Evolutionary conservation across 139 green algal genomes (phyloP).

Genomic region (Haematococcus sp.): DNA sequence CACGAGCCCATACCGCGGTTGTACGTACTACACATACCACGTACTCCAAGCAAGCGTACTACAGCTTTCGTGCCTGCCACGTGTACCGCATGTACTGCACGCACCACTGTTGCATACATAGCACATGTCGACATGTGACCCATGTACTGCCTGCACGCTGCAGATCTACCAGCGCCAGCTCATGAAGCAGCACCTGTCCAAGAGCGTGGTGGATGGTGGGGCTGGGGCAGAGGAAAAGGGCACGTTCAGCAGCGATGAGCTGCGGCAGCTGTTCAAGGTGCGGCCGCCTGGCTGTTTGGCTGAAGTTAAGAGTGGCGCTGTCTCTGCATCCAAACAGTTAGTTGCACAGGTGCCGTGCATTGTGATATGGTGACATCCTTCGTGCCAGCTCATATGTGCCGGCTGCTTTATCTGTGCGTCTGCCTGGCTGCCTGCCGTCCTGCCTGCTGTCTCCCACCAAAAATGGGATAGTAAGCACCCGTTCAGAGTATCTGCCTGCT

Average conservation of each 20-base stretch:
- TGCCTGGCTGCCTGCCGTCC: too few relatives aligned
- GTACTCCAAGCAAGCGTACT: too few relatives aligned
- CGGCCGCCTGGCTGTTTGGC: not conserved
- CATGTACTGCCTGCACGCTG: not conserved
- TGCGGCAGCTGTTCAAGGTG: conserved; percentile 48
- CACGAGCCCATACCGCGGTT: too few relatives aligned
- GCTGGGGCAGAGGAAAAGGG: conserved; percentile 11
- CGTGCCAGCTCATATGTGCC: not conserved
- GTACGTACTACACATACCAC: too few relatives aligned
- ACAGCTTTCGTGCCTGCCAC: too few relatives aligned
- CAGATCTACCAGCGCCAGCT: conserved; percentile 94
- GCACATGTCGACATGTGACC: not conserved
- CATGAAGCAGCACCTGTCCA: conserved; percentile 65
- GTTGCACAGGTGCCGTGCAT: too few relatives aligned
- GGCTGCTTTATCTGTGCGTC: not conserved
- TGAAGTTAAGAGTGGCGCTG: not conserved
- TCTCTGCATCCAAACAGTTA: not conserved
- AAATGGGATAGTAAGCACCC: too few relatives aligned
- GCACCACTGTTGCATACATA: too few relatives aligned
- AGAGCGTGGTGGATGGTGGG: conserved; percentile 38
- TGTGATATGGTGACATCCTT: not conserved
- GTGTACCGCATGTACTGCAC: too few relatives aligned
- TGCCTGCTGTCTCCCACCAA: too few relatives aligned
- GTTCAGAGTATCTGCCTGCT: too few relatives aligned
- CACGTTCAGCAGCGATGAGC: conserved; percentile 54